Evolutionary conservation across 2,329 filamentous ascomycete genomes (phyloP), one percentile per base, ranked within the genome.

Genomic region (Penicillium sp.): DNA sequence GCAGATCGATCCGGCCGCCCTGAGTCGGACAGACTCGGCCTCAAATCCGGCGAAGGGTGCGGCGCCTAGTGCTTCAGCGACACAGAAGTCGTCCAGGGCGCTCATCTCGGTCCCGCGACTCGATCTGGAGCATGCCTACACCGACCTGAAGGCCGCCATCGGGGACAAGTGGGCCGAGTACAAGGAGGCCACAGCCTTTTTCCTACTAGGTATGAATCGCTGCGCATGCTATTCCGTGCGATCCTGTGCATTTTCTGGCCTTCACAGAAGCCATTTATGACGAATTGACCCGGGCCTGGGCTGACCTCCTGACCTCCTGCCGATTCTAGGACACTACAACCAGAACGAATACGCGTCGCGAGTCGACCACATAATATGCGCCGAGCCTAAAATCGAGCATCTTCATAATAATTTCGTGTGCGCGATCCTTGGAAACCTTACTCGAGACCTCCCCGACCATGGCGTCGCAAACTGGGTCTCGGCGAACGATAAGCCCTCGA

Each of bases 401-500:
- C 76, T 84, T 7, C 84, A 87, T 69, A 87, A 87, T 62, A 79
- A 81, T 42, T 77, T 86, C 38, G 67, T 86, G 52, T 76, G 78
- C 60, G 80, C 80, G 20, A 77, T 87, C 44, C 80, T 81, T 56
- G 79, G 76, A 20, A 87, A 87, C 61, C 74, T 79, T 20, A 75
- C 73, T 53, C 78, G 83, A 63, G 84, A 87, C 63, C 72, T 80
- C 28, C 84, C 84, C 1, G 81, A 84, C 48, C 79, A 82, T 51
- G 82, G 82, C 39, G 80, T 85, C 52, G 84, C 84, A 54, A 79
- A 76, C 61, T 87, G 82, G 81, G 84, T 87, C 43, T 80, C 81
- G 35, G 82, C 82, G 30, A 84, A 82, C 54, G 77, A 79, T 65
- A 79, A 79, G 61, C 74, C 76, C 14, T 74, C 73, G 9, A 66